Conservation (phyloP, 257 asterid genomes). For the Paulownia fortunei region DNA sequence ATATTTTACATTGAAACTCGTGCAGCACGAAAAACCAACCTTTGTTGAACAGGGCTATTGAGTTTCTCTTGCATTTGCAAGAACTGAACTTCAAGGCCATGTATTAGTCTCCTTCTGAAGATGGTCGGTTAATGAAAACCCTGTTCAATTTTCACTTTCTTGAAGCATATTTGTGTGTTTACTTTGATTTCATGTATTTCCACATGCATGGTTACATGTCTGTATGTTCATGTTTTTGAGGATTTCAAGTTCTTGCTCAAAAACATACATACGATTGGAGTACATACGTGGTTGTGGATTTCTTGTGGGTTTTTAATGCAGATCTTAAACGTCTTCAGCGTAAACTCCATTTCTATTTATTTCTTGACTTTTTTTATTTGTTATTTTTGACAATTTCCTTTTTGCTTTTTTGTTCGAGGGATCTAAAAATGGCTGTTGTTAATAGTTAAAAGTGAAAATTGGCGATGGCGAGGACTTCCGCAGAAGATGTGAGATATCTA, state of each 20-base stretch:
- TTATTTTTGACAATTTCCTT: neutral
- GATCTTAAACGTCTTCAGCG: constrained; percentile 13
- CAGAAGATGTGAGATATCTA: neutral
- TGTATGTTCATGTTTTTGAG: neutral
- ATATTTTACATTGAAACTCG: too few species aligned
- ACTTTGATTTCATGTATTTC: too few species aligned
- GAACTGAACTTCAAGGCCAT: neutral
- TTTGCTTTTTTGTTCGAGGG: neutral
- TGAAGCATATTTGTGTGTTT: neutral
- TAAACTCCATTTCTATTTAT: neutral
- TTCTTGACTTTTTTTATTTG: neutral
- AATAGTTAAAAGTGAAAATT: neutral
- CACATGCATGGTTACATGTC: neutral
- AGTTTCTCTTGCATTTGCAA: neutral
- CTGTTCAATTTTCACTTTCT: neutral
- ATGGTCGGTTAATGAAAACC: neutral
- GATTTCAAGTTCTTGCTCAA: neutral
- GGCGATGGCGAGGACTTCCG: neutral
- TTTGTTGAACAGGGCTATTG: too few species aligned
- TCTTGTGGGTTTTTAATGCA: neutral
- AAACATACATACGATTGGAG: too few species aligned
- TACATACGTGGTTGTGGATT: neutral
- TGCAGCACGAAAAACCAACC: too few species aligned
- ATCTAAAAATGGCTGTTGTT: neutral
- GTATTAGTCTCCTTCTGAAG: neutral